Percentiles rank a stretch among this genome's conserved stretches.
phyloP scores from a whole-genome alignment of 306 rosid genomes.

The Cucurbita pepo region DNA sequence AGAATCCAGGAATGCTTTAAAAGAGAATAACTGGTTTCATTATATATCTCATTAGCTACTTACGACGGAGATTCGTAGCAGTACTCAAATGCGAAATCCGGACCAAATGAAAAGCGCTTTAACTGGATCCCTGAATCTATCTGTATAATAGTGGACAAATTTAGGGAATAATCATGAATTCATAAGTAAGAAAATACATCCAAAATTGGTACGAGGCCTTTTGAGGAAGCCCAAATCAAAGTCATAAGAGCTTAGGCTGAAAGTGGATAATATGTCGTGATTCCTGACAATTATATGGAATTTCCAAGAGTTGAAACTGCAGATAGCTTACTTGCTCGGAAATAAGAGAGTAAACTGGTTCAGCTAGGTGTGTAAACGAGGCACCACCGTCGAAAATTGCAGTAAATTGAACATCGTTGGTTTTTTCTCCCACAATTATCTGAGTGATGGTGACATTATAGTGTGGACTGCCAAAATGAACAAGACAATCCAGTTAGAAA shows the following conservation, averaged over 20 bases:
- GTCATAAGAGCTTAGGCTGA: too few species aligned
- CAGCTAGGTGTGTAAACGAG: conserved; percentile 63
- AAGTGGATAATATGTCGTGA: too few species aligned
- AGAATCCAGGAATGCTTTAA: background rate
- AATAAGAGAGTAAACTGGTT: conserved; percentile 58
- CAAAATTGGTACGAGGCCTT: too few species aligned
- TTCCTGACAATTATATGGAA: background rate
- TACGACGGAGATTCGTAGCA: conserved; percentile 66
- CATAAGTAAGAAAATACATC: too few species aligned
- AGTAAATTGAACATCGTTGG: conserved; percentile 27
- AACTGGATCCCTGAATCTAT: conserved; percentile 25
- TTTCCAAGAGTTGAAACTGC: background rate
- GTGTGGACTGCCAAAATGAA: conserved; percentile 35
- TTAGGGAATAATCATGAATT: too few species aligned
- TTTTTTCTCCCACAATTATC: conserved; percentile 29
- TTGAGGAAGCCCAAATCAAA: too few species aligned
- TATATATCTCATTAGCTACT: background rate
- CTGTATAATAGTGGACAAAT: conserved; percentile 31
- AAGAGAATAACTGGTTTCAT: background rate
- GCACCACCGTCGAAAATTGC: conserved; percentile 85
- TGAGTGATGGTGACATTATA: conserved; percentile 63
- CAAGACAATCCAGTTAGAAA: conserved; percentile 10
- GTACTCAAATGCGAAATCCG: conserved; percentile 53
- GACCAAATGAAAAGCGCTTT: conserved; percentile 10
- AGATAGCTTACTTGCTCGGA: conserved; percentile 36